Evolutionary conservation across 257 asterid species (phyloP).

Genomic region (Plantago ovata): DNA sequence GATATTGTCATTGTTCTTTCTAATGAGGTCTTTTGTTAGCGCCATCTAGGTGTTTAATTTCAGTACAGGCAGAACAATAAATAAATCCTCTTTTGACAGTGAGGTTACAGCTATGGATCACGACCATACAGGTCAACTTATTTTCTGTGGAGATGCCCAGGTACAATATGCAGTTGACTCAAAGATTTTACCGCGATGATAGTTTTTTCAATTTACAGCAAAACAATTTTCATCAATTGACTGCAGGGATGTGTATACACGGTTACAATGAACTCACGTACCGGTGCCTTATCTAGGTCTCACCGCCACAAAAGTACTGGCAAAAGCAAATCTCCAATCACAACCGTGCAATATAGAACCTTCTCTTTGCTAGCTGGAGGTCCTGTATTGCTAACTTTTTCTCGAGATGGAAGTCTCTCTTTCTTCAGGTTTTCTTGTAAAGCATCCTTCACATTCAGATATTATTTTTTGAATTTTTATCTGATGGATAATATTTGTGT

Average conservation of each 20-base stretch:
- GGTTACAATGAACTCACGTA: conserved; percentile 68
- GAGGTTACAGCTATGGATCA: conserved; percentile 99
- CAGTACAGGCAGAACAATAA: conserved; percentile 88
- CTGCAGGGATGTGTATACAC: conserved; percentile 82
- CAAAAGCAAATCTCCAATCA: conserved; percentile 69
- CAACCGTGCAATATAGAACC: conserved; percentile 84
- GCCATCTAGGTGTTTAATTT: conserved; percentile 80
- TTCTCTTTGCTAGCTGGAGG: conserved; percentile 90
- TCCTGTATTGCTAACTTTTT: conserved; percentile 81
- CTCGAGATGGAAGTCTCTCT: conserved; percentile 83
- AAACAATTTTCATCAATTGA: conserved; percentile 25
- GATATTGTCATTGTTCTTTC: conserved; percentile 18
- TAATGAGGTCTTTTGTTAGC: conserved; percentile 23
- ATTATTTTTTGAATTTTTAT: conserved; percentile 8
- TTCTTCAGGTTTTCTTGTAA: conserved; percentile 75
- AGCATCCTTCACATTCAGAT: neutral
- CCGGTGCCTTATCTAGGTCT: conserved; percentile 73
- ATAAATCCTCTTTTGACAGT: conserved; percentile 54
- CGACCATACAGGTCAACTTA: conserved; percentile 94
- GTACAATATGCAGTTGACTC: conserved; percentile 24
- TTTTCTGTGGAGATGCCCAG: conserved; percentile 94
- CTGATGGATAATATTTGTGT: conserved; percentile 20
- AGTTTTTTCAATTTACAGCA: conserved; percentile 15
- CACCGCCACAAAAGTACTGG: conserved; percentile 73
- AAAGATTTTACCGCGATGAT: conserved; percentile 11